Evolutionary conservation across 2,329 filamentous ascomycete species (phyloP), one percentile per base, ranked within the genome.

Genomic region (Thielaviopsis musarum): DNA sequence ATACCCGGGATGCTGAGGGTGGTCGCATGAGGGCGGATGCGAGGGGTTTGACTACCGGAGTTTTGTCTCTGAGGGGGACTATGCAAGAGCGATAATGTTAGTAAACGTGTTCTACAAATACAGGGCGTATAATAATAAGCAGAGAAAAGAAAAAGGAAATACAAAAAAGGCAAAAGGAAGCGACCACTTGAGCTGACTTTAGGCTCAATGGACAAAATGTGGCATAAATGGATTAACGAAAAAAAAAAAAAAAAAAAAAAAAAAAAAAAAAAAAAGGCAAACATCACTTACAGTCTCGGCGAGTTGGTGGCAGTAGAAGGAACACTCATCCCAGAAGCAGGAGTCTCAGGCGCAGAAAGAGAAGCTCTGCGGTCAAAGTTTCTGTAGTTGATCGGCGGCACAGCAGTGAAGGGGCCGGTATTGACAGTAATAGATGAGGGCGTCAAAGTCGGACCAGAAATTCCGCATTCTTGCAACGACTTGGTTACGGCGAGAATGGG

Each of bases 1-100:
- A 98, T 83, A 64, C 93, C 93, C 60, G 93, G 93, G 62, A 98
- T 96, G 70, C 95, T 95, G 66, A 97, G 83, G 15, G 93, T 96
- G 17, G 93, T 97, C 10, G 93, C 90, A 71, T 94, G 89, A 22
- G 84, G 80, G 64, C 85, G 82, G 55, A 89, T 79, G 64, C 87
- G 79, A 28, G 91, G 90, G 5, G 91, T 95, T 26, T 84, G 83
- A 56, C 77, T 78, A 61, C 85, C 85, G 12, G 88, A 93, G 66
- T 85, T 87, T 67, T 87, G 84, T 67, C 86, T 76, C 62, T 84
- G 70, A 1, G 85, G 83, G 56, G 80, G 80, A 66, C 86, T 88
- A 66, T 68, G 62, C 21, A 55, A 58, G 30, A 34, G 30, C 30
- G 30, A 7, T 5, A 34, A 34, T 52, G 45, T 64, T 57, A 38